Evolutionary conservation across 1,284 basidiomycete species (phyloP), one percentile per base, ranked within the genome.

Genomic region (Wolfiporia cocos): DNA sequence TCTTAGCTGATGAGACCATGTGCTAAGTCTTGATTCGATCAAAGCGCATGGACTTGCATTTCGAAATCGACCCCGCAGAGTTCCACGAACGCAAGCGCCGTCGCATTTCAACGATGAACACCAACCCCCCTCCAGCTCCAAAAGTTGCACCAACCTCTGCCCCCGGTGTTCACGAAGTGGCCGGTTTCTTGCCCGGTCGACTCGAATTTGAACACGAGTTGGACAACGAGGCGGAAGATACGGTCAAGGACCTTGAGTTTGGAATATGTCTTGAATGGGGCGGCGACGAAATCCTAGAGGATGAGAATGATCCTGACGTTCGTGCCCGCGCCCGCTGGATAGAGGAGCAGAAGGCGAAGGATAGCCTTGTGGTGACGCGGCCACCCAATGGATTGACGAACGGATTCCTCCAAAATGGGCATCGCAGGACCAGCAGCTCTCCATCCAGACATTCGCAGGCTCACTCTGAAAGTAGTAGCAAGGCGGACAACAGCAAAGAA

Each of bases 191-290:
- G 65, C 95, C 95, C 5, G 95, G 95, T 15, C 85, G 96, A 34
- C 75, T 99, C 37, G 95, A 99, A 63, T 99, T 99, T 61, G 96
- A 99, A 61, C 89, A 92, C 53, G 96, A 99, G 65, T 69, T 92
- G 15, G 95, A 98, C 59, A 94, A 96, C 59, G 93, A 98, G 28
- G 95, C 95, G 0, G 95, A 99, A 59, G 85, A 94, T 57, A 68
- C 92, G 2, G 86, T 98, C 51, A 99, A 98, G 66, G 93, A 99
- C 59, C 74, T 99, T 52, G 94, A 98, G 61, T 98, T 98, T 56
- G 95, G 92, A 2, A 68, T 91, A 9, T 91, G 92, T 45, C 73
- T 81, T 29, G 75, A 83, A 35, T 96, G 81, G 60, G 93, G 90
- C 3, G 95, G 95, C 1, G 91, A 89, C 55, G 70, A 83, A 57